These are phyloP conservation scores for Bonnemaisonia californica DNA, from an alignment of 31 red algal genomes.

Conservation along the genomic window DNA sequence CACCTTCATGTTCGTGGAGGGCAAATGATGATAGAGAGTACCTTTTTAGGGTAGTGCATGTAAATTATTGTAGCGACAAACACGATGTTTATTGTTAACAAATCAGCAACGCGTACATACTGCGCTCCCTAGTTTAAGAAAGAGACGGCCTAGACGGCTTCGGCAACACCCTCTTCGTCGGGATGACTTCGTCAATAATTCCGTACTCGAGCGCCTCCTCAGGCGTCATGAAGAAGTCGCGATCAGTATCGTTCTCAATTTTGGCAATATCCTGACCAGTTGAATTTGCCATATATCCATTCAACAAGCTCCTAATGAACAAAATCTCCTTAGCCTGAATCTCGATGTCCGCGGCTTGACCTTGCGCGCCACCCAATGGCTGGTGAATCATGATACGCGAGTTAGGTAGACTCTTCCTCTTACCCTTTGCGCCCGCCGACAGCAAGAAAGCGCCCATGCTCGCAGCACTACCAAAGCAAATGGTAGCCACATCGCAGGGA, in stretches of 20 bases:
- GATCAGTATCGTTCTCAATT: conserved; percentile 86
- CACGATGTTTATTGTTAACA: neutral
- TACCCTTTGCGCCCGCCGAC: conserved; percentile 85
- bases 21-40: neutral
- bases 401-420: conserved; percentile 84
- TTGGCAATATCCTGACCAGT: conserved; percentile 74
- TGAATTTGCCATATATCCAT: conserved; percentile 73
- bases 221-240: conserved; percentile 94
- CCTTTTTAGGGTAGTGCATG: no score
- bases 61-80: neutral
- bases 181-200: conserved; percentile 86
- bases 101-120: neutral
- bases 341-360: conserved; percentile 89
- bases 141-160: conserved; percentile 52
- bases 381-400: conserved; percentile 98
- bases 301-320: conserved; percentile 69
- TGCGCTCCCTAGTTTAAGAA: neutral
- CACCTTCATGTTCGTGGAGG: conserved; percentile 64
- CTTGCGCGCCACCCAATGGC: conserved; percentile 85
- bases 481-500: conserved; percentile 87
- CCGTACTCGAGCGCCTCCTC: conserved; percentile 88
- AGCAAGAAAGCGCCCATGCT: conserved; percentile 94
- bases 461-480: conserved; percentile 88
- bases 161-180: conserved; percentile 56
- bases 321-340: conserved; percentile 89